These are phyloP conservation scores for Aquilaria sinensis DNA, from an alignment of 345 rosid genomes.

Conservation along the genomic window DNA sequence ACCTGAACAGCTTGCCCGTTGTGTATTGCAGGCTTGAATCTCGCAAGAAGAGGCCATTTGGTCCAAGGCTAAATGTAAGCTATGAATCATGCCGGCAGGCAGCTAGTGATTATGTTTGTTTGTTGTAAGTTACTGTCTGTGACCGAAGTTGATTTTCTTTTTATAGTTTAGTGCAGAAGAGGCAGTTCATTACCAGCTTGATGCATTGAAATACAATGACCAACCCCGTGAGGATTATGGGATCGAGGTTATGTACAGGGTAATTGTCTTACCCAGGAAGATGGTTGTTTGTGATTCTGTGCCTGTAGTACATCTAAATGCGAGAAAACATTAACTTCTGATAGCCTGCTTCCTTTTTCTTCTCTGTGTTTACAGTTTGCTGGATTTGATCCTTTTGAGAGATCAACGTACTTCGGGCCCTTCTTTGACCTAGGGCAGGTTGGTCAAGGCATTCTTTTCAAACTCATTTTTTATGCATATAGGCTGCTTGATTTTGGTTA, in stretches of 20 bases:
- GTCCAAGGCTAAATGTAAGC: slow-evolving; percentile 76
- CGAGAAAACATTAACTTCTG: neutral
- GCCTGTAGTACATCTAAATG: neutral
- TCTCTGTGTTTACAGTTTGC: slow-evolving; percentile 57
- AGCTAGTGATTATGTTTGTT: neutral
- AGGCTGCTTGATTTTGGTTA: neutral
- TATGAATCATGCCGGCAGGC: neutral
- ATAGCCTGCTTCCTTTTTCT: neutral
- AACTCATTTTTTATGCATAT: slow-evolving; percentile 5
- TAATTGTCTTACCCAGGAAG: slow-evolving; percentile 16
- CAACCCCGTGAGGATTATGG: slow-evolving; percentile 89
- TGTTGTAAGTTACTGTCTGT: slow-evolving; percentile 4
- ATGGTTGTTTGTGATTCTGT: neutral
- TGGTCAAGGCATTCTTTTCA: neutral
- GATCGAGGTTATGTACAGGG: slow-evolving; percentile 91
- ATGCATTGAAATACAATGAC: slow-evolving; percentile 79
- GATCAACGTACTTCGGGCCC: slow-evolving; percentile 92
- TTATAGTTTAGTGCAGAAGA: slow-evolving; percentile 90
- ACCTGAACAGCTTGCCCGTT: neutral
- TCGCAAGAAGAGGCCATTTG: slow-evolving; percentile 82
- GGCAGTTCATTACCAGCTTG: slow-evolving; percentile 73
- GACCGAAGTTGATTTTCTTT: slow-evolving; percentile 16
- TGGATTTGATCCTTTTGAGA: slow-evolving; percentile 94
- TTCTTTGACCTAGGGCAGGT: slow-evolving; percentile 93
- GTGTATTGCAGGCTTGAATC: slow-evolving; percentile 69